Percentiles rank a stretch among this genome's conserved stretches.
Conservation (phyloP, 257 asterid species). For the Cordia subcordata region DNA sequence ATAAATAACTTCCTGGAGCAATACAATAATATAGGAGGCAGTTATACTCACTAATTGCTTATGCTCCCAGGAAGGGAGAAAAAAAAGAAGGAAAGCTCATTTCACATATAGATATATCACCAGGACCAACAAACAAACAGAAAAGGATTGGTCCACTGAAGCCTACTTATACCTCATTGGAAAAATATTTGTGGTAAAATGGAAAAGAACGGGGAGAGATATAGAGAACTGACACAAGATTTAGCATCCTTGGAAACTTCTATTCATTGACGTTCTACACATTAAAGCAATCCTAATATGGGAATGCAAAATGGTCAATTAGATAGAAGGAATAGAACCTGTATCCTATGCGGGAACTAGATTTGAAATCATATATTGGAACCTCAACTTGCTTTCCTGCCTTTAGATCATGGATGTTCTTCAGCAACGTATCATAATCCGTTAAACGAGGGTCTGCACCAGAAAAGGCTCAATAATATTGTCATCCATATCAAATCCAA, state of each 20-base stretch:
- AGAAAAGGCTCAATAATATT: not conserved
- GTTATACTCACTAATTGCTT: too few species aligned
- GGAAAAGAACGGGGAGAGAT: not conserved
- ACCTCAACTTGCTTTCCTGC: constrained; percentile 67
- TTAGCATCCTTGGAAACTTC: not conserved
- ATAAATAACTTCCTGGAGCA: too few species aligned
- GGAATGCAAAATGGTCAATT: not conserved
- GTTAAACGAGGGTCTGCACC: constrained; percentile 93
- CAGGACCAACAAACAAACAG: too few species aligned
- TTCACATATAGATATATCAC: too few species aligned
- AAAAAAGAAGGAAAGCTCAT: too few species aligned
- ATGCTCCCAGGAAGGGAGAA: too few species aligned
- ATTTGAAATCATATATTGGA: constrained; percentile 96
- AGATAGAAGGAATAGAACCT: constrained; percentile 44
- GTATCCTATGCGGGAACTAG: constrained; percentile 92
- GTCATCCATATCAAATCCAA: constrained; percentile 5
- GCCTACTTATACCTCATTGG: too few species aligned
- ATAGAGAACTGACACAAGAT: not conserved
- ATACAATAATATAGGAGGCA: too few species aligned
- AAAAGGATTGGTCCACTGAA: too few species aligned
- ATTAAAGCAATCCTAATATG: not conserved
- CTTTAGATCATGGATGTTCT: constrained; percentile 81
- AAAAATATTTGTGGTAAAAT: too few species aligned
- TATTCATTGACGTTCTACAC: not conserved
- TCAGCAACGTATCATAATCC: constrained; percentile 85